Base-by-base conservation (phyloP, 2,329 filamentous ascomycete genomes). In the Microascus cirrosus region DNA sequence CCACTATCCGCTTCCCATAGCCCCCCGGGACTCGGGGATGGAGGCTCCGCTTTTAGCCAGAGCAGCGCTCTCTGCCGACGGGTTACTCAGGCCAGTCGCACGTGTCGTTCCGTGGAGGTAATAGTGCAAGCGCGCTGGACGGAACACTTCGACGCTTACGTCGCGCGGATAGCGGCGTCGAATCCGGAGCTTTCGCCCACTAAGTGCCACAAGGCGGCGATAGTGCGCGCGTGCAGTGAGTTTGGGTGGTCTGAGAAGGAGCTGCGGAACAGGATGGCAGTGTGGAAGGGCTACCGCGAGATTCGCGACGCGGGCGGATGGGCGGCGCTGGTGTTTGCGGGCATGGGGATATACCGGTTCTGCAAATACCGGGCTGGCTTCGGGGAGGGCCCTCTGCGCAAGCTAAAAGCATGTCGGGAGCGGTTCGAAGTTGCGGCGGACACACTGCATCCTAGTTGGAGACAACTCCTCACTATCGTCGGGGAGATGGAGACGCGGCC, bases 361-460 rank as follows among this genome's bases (percentile, higher is more conserved):
- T 83, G 79, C 74, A 83, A 83, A 63, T 83, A 83, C 63, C 74
- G 80, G 51, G 75, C 77, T 1, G 77, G 76, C 4, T 81, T 82
- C 63, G 35, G 54, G 22, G 11, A 35, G 25, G 53, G 54, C 11
- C 22, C 20, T n/a, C 18, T 58, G 11, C 34, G 45, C 5, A 73
- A 74, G 50, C 68, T 83, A 7, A 69, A 70, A 18, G 69, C 68
- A 35, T 63, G 80, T 10, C 66, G 71, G 48, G 72, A 74, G 32
- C 71, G 77, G 18, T 71, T 82, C n/a, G 77, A 80, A 62, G 72
- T 80, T 8, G 76, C 77, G 2, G 77, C 78, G 1, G 77, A 80
- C 59, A 80, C 77, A 1, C 64, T 80, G 51, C 77, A 79, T 59
- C 77, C 77, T n/a, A 66, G 73, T 51, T 83, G 80, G 80, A 71